phyloP scores from a whole-genome alignment of 2,329 filamentous ascomycete genomes.

The Fusarium sp. region DNA sequence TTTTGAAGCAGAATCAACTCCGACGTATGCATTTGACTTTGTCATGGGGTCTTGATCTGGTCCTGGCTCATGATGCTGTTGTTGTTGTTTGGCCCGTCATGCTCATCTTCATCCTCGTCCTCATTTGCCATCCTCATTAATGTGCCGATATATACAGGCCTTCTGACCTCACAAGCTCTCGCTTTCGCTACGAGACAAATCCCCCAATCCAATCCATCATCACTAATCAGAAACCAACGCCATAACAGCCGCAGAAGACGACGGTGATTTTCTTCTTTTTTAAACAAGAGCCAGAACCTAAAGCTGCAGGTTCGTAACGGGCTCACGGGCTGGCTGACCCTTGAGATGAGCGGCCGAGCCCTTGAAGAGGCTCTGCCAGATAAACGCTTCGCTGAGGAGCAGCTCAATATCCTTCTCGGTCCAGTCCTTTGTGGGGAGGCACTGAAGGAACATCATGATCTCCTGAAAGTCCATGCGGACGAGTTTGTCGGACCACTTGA shows the following conservation, averaged over 20 bases:
- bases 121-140: slow-evolving; percentile 34
- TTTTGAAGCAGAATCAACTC: not conserved
- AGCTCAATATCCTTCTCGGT: slow-evolving; percentile 98
- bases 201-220: not conserved
- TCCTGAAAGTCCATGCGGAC: slow-evolving; percentile 98
- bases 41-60: not conserved
- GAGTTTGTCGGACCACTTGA: slow-evolving; percentile 96
- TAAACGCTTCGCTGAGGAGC: slow-evolving; percentile 93
- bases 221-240: slow-evolving; percentile 15
- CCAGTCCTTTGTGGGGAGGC: slow-evolving; percentile 90
- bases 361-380: slow-evolving; percentile 98
- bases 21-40: not conserved
- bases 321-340: slow-evolving; percentile 54
- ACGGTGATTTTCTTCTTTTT: not conserved
- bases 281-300: slow-evolving; percentile 30
- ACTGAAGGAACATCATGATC: slow-evolving; percentile 99
- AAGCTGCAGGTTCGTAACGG: slow-evolving; percentile 50
- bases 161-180: slow-evolving; percentile 6
- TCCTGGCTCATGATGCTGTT: not conserved
- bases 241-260: slow-evolving; percentile 5
- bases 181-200: not conserved
- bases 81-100: slow-evolving; percentile 8
- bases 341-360: slow-evolving; percentile 90
- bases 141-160: slow-evolving; percentile 34
- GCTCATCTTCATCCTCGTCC: not conserved